Percentiles rank a stretch among this genome's conserved stretches.
phyloP scores from a whole-genome alignment of 345 rosid genomes.

The Murraya koenigii region DNA sequence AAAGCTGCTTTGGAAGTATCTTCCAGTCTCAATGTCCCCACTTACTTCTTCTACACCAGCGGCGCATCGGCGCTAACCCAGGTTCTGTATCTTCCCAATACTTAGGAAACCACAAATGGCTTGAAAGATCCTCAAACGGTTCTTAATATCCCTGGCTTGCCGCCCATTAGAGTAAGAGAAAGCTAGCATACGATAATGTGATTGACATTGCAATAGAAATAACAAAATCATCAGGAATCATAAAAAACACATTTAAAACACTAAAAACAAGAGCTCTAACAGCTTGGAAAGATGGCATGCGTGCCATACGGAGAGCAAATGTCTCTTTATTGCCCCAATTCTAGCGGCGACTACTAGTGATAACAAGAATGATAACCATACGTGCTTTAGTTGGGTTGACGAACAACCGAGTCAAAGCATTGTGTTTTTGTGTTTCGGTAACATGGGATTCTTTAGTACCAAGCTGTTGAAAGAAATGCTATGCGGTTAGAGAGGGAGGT shows the following conservation, averaged over 20 bases:
- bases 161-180: neutral
- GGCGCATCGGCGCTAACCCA: conserved; percentile 5
- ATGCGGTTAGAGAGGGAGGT: conserved; percentile 32
- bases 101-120: neutral
- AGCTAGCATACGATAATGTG: conserved; percentile 9
- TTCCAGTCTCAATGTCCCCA: conserved; percentile 16
- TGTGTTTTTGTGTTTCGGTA: conserved; percentile 36
- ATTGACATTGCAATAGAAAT: conserved; percentile 10
- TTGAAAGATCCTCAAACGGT: neutral
- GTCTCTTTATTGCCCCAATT: conserved; percentile 37
- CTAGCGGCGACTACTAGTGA: neutral
- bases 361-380: neutral
- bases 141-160: neutral
- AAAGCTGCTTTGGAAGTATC: conserved; percentile 20
- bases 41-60: conserved; percentile 28
- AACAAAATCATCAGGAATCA: conserved; percentile 27
- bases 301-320: conserved; percentile 5
- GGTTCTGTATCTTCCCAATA: too few relatives aligned
- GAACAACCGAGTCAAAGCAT: conserved; percentile 33
- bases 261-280: conserved; percentile 25
- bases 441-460: conserved; percentile 24
- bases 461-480: conserved; percentile 44
- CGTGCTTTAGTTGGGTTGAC: conserved; percentile 35
- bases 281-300: conserved; percentile 30
- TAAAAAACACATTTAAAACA: conserved; percentile 30